Base-by-base conservation (phyloP, 1,284 basidiomycete genomes). In the Moniliophthora roreri region DNA sequence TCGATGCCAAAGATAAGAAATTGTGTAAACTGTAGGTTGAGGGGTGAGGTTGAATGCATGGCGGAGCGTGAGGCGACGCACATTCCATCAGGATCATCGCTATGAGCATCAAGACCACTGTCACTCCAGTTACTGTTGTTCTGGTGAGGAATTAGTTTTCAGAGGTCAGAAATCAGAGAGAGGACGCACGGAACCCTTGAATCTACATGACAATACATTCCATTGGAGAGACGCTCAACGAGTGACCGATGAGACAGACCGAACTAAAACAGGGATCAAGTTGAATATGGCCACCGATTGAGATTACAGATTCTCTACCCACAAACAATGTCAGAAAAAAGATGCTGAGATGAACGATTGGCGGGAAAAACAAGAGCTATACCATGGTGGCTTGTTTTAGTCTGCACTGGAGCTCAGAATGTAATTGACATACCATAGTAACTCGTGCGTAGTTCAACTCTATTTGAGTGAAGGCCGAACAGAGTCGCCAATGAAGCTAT, bases 171-270 rank as follows among this genome's bases (percentile, higher is more conserved):
- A 16, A 11, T 11, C 36, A 11, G 13, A 46, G 10, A 26, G 2
- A 41, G 4, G 23, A 53, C 51, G 10, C 34, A 53, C 51, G 51
- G 51, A 15, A 51, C 36, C 13, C 2, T 15, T 3, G 20, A 15
- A 15, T 36, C 28, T 24, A 56, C 24, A 38, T 56, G 55, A 34
- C 55, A 56, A 45, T 49, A 56, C 28, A 53, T 5, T 18, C 55
- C 55, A 18, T 13, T 49, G 1, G 37, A n/a, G 34, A 44, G 21
- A 37, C 55, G 34, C 34, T 45, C 21, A 7, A 56, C 48, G 4
- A n/a, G 18, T 7, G 1, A 5, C 7, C 32, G 51, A 23, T 53
- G 10, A 8, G 51, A 40, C 9, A 56, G 38, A n/a, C 51, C 55
- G 23, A 20, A 10, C 54, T 56, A 34, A n/a, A 41, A 37, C 16